These are phyloP conservation scores for Fusarium chuoi DNA, from an alignment of 2,329 filamentous ascomycete species.

Conservation along the genomic window DNA sequence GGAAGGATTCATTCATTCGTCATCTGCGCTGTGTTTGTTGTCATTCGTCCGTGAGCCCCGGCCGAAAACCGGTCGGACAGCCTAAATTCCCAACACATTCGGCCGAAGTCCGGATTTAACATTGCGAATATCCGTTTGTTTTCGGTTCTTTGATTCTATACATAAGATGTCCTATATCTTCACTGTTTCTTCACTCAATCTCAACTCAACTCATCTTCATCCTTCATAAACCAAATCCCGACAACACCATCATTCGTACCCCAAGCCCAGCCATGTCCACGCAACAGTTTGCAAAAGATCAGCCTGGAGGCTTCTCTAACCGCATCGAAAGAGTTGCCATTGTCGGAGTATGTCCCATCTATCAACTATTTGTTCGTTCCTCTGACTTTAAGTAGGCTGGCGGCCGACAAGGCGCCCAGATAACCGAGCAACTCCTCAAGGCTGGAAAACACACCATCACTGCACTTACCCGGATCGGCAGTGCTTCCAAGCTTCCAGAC, in stretches of 20 bases:
- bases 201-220: too few relatives aligned
- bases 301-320: slow-evolving; percentile 4
- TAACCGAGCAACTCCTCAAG: slow-evolving; percentile 52
- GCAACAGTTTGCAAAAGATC: slow-evolving; percentile 1
- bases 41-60: not conserved
- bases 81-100: not conserved
- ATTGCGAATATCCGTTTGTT: not conserved
- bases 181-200: accelerated
- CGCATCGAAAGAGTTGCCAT: slow-evolving; percentile 49
- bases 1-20: not conserved
- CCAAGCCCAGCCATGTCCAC: too few relatives aligned
- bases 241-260: too few relatives aligned
- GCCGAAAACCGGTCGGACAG: not conserved
- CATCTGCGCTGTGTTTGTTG: not conserved
- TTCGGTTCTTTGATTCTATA: not conserved
- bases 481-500: slow-evolving; percentile 51
- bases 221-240: accelerated
- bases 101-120: slow-evolving; percentile 13
- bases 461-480: slow-evolving; percentile 57
- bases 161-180: accelerated
- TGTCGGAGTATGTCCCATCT: slow-evolving; percentile 52
- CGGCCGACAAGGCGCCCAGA: slow-evolving; percentile 51
- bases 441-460: slow-evolving; percentile 61
- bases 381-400: slow-evolving; percentile 45
- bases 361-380: accelerated